Conservation (phyloP, 2,329 filamentous ascomycete species). For the Hypomyces rosellus region DNA sequence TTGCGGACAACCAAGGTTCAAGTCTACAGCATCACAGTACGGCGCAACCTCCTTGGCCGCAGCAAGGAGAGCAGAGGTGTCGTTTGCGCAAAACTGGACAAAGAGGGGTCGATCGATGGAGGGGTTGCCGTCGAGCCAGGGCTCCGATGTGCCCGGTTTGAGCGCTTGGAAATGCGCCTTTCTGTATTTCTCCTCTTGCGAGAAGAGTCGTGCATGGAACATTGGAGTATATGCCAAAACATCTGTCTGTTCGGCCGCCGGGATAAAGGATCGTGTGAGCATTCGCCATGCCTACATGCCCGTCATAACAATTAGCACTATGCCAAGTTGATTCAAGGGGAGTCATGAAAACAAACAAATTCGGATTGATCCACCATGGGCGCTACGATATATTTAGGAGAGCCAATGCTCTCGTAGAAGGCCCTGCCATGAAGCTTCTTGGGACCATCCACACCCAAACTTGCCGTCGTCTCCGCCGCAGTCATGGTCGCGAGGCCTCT, state of each 20-base stretch:
- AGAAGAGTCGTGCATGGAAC: conserved; percentile 88
- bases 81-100: conserved; percentile 93
- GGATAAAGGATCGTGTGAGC: conserved; percentile 87
- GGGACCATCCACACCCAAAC: conserved; percentile 15
- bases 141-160: conserved; percentile 26
- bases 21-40: conserved; percentile 89
- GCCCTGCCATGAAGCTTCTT: conserved; percentile 72
- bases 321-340: not conserved
- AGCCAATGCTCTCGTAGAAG: conserved; percentile 93
- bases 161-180: conserved; percentile 73
- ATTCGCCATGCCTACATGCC: conserved; percentile 79
- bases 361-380: conserved; percentile 99
- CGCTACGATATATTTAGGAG: conserved; percentile 82
- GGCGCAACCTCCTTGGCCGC: conserved; percentile 75
- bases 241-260: conserved; percentile 53
- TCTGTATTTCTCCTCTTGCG: conserved; percentile 69
- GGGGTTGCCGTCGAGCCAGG: conserved; percentile 82
- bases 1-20: conserved; percentile 94
- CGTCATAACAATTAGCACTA: conserved; percentile 7
- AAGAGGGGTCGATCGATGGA: conserved; percentile 80
- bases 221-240: conserved; percentile 91
- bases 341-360: conserved; percentile 60
- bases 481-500: conserved; percentile 28
- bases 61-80: conserved; percentile 69
- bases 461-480: conserved; percentile 14